Evolutionary conservation across 140 eudicot species (phyloP), one percentile per base, ranked within the genome.

Genomic region (Cichorium intybus): DNA sequence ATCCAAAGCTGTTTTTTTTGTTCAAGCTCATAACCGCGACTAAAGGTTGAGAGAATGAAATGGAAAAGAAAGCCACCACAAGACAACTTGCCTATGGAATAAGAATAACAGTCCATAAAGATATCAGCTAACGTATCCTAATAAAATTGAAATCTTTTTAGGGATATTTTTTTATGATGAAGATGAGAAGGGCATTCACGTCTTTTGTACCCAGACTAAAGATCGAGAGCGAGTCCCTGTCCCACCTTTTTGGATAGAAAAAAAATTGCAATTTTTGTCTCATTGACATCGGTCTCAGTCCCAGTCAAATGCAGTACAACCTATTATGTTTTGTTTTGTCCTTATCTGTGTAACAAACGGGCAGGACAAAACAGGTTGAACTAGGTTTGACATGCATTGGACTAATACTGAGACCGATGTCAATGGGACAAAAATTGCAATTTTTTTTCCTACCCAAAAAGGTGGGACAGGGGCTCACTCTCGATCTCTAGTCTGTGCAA

Each of bases 41-140:
- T 47, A 89, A 85, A 34, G 97, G 96, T 73, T 85, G 97, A 75
- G 97, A 89, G 76, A 81, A 75, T 26, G 97, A 89, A 35, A 80
- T 56, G 17, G 97, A 81, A 80, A 89, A 89, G 89, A 89, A 89
- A 50, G 97, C 84, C 71, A 86, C 83, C 71, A 83, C 88, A 66
- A 86, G 84, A 69, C 75, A 23, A 64, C 97, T 76, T 60, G 84
- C 82, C 97, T 89, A 76, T 0, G 49, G 18, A 64, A 66, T 33
- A 21, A 37, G 4, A n/a, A n/a, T n/a, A n/a, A 71, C 28, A 43
- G 14, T 62, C 20, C 52, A 76, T 1, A 57, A 62, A 24, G 28
- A 55, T 56, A 50, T 24, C 66, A 69, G 66, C 14, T 21, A 63
- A 70, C 48, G 24, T 34, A 47, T 39, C 15, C 35, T 34, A 66